Conservation (phyloP, 1,284 basidiomycete species). For the Malassezia restricta region DNA sequence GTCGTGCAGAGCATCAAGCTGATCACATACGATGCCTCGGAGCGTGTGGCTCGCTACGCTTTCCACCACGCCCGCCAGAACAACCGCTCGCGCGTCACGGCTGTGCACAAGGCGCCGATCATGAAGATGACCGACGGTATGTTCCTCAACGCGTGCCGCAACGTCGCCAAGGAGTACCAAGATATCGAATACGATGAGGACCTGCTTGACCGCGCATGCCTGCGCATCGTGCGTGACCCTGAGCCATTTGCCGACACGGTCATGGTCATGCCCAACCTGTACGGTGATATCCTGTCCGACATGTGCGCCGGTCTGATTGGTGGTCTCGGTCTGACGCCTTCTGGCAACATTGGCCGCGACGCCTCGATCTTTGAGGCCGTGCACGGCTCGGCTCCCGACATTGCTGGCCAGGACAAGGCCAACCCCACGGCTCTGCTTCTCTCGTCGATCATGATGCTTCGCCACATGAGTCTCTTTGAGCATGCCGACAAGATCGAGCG, state of each 20-base stretch:
- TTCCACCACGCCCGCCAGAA: conserved; percentile 89
- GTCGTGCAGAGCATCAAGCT: conserved; percentile 99
- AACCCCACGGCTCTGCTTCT: conserved; percentile 94
- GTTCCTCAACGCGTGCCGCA: conserved; percentile 95
- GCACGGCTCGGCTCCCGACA: conserved; percentile 59
- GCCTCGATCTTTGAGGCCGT: conserved; percentile 99
- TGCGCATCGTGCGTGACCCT: conserved; percentile 71
- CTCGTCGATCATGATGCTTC: conserved; percentile 78
- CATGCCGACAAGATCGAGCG: conserved; percentile 83
- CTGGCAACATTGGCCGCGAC: conserved; percentile 94
- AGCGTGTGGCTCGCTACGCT: conserved; percentile 94
- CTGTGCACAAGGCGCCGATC: conserved; percentile 99
- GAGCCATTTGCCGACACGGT: conserved; percentile 86
- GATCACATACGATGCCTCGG: conserved; percentile 96
- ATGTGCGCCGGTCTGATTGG: conserved; percentile 99
- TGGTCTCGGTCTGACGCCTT: conserved; percentile 91
- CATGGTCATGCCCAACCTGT: conserved; percentile 99
- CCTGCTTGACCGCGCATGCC: conserved; percentile 87
- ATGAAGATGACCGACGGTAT: conserved; percentile 99
- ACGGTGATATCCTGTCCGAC: conserved; percentile 93
- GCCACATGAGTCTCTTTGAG: conserved; percentile 84
- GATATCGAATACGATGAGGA: conserved; percentile 90
- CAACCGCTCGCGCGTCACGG: conserved; percentile 83
- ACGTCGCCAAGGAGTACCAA: conserved; percentile 92
- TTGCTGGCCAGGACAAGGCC: conserved; percentile 65